phyloP scores from a whole-genome alignment of 2,329 filamentous ascomycete genomes.

The Cytospora piceae region DNA sequence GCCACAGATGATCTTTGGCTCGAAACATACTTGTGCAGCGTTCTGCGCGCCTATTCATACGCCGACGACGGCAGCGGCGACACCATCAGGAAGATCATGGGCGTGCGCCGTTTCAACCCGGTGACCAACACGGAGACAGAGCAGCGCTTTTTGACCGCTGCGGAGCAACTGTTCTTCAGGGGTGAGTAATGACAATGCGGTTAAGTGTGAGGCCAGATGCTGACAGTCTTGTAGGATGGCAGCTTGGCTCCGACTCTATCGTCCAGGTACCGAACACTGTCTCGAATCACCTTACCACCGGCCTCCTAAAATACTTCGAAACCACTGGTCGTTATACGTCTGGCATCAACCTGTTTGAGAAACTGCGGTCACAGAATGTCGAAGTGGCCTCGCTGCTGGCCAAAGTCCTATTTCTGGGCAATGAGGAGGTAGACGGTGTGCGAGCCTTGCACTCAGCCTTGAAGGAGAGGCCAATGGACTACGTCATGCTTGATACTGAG shows the following conservation, averaged over 20 bases:
- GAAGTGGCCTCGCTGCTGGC: slow-evolving; percentile 93
- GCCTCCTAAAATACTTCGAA: slow-evolving; percentile 90
- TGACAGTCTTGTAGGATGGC: slow-evolving; percentile 67
- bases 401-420: slow-evolving; percentile 89
- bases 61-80: slow-evolving; percentile 95
- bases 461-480: slow-evolving; percentile 94
- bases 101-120: slow-evolving; percentile 95
- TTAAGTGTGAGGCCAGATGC: not conserved
- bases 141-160: slow-evolving; percentile 92
- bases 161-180: slow-evolving; percentile 92
- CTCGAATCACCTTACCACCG: slow-evolving; percentile 93
- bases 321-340: slow-evolving; percentile 94
- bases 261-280: slow-evolving; percentile 97
- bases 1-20: slow-evolving; percentile 95
- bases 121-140: slow-evolving; percentile 98
- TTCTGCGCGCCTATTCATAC: slow-evolving; percentile 92
- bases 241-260: slow-evolving; percentile 93
- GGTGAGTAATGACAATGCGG: slow-evolving; percentile 52
- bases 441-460: slow-evolving; percentile 85
- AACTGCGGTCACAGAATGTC: slow-evolving; percentile 84
- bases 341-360: slow-evolving; percentile 97
- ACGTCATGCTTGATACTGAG: slow-evolving; percentile 92
- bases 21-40: slow-evolving; percentile 95
- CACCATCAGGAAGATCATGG: slow-evolving; percentile 93
- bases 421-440: slow-evolving; percentile 96